A percentile compares a stretch with the other conserved stretches of the same genome.
phyloP scores from a whole-genome alignment of 2,329 filamentous ascomycete species.

The Penicillium sp. region DNA sequence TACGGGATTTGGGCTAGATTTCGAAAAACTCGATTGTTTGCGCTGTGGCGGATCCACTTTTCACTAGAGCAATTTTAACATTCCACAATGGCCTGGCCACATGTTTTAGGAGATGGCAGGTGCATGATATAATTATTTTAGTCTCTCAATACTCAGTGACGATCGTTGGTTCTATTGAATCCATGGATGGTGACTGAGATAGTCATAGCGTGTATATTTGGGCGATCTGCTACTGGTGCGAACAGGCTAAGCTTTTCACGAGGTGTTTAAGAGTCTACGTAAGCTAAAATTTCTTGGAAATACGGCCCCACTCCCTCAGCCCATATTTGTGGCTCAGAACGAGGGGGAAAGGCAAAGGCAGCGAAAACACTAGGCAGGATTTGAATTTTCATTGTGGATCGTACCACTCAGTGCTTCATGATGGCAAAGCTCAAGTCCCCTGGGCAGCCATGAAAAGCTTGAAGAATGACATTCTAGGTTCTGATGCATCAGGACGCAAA shows the following conservation, averaged over 20 bases:
- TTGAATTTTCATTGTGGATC: neutral
- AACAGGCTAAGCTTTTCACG: neutral
- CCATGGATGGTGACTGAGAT: neutral
- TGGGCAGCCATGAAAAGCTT: neutral
- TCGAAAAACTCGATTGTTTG: neutral
- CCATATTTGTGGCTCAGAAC: neutral
- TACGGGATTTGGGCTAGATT: neutral
- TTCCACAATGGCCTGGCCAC: neutral
- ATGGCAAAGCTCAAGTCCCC: neutral
- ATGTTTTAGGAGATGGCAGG: neutral
- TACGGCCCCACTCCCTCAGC: neutral
- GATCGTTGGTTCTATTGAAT: neutral
- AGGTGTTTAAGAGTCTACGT: neutral
- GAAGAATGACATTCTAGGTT: neutral
- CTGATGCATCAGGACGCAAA: neutral
- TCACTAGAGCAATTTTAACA: neutral
- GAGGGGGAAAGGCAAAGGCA: neutral
- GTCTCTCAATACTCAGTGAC: neutral
- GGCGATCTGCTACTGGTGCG: neutral
- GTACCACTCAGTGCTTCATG: neutral
- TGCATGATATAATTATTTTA: neutral
- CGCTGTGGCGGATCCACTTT: neutral
- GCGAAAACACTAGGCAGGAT: too few relatives aligned
- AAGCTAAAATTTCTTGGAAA: neutral
- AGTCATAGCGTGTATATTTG: neutral